These are phyloP conservation scores for Globisporangium spinosum DNA, from an alignment of 352 stramenopile species.

Conservation along the genomic window DNA sequence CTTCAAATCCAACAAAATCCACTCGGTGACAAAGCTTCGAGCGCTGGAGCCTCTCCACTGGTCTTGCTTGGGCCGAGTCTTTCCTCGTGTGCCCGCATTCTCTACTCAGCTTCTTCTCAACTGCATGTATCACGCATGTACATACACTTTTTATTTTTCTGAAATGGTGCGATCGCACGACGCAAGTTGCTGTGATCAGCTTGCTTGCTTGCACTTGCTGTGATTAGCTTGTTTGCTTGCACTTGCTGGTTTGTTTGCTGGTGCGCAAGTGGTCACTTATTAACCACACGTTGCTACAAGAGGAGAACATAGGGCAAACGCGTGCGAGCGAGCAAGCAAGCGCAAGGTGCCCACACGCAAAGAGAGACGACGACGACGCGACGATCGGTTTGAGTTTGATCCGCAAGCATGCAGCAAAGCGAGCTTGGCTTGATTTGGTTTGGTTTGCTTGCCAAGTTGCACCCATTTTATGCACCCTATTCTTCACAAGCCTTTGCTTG, in stretches of 20 bases:
- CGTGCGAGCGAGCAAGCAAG: neutral
- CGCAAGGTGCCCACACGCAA: neutral
- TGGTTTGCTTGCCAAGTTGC: neutral
- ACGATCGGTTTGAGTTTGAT: neutral
- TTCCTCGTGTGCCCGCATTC: neutral
- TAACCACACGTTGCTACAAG: neutral
- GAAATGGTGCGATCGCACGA: neutral
- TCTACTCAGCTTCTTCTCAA: neutral
- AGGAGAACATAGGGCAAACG: neutral
- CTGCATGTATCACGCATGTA: neutral
- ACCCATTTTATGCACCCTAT: neutral
- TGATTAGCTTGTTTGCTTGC: neutral
- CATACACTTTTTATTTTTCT: neutral
- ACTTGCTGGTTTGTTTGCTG: neutral
- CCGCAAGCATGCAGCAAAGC: neutral
- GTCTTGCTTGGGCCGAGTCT: neutral
- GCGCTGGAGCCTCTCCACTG: neutral
- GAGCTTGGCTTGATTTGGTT: neutral
- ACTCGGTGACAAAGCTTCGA: neutral
- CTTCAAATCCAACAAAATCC: neutral
- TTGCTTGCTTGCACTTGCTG: neutral
- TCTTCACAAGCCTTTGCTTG: neutral
- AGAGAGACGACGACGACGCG: neutral
- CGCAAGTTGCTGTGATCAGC: neutral
- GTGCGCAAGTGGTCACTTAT: neutral